Conservation (phyloP, 805 yeast genomes). For the Candida lessepsii region DNA sequence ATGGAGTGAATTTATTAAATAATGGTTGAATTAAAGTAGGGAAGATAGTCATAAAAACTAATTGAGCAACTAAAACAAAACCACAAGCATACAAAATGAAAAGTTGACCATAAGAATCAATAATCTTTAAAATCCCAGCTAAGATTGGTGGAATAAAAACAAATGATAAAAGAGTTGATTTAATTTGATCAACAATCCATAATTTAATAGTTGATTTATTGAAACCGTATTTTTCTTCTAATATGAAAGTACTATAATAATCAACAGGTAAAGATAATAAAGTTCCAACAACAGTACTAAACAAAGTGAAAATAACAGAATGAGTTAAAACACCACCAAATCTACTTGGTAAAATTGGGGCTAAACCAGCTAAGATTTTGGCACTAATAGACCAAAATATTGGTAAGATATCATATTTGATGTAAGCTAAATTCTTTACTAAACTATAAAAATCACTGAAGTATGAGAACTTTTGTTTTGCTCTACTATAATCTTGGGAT, state of each 20-base stretch:
- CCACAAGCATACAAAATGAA: conserved; percentile 80
- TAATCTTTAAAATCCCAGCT: conserved; percentile 74
- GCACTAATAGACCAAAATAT: conserved; percentile 51
- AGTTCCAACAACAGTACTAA: conserved; percentile 51
- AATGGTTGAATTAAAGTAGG: conserved; percentile 90
- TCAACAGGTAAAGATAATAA: conserved; percentile 64
- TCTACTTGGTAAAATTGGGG: conserved; percentile 33
- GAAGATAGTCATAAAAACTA: conserved; percentile 68
- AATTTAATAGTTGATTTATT: conserved; percentile 75
- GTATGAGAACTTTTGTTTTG: conserved; percentile 71
- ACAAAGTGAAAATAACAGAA: conserved; percentile 60
- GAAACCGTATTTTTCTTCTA: conserved; percentile 92
- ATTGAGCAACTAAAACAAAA: conserved; percentile 68
- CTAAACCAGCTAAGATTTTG: conserved; percentile 53
- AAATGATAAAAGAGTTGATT: conserved; percentile 51
- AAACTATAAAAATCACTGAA: conserved; percentile 51
- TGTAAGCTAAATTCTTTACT: conserved; percentile 54
- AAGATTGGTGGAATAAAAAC: conserved; percentile 71
- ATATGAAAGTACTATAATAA: conserved; percentile 77
- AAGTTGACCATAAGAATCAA: conserved; percentile 73
- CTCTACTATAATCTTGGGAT: conserved; percentile 74
- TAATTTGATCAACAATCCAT: conserved; percentile 73
- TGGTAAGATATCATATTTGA: conserved; percentile 54
- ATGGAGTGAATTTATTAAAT: conserved; percentile 87
- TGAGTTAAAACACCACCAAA: conserved; percentile 63